These are phyloP conservation scores for Brassica incana DNA, from an alignment of 345 rosid species.

Conservation along the genomic window DNA sequence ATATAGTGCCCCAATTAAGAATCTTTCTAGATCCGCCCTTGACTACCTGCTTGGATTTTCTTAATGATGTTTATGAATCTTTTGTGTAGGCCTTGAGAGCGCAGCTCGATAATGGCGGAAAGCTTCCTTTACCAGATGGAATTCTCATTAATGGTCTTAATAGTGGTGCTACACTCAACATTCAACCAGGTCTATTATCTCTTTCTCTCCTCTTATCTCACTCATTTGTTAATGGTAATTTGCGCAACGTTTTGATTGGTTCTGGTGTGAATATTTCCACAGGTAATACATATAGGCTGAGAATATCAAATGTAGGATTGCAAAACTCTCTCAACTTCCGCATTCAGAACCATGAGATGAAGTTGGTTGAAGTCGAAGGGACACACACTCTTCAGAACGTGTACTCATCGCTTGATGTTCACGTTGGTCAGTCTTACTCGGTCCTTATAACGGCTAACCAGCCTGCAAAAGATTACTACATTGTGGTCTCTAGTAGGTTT, in stretches of 20 bases:
- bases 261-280: not conserved
- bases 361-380: conserved; percentile 85
- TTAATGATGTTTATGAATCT: not conserved
- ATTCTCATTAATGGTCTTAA: not conserved
- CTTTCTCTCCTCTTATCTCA: not conserved
- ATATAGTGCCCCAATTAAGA: no score
- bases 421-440: conserved; percentile 82
- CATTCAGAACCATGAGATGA: conserved; percentile 77
- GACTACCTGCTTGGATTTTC: not conserved
- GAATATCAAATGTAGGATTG: conserved; percentile 71
- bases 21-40: no score
- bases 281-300: conserved; percentile 7
- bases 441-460: conserved; percentile 83
- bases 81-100: conserved; percentile 1
- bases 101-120: not conserved
- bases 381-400: conserved; percentile 72
- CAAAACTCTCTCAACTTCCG: conserved; percentile 81
- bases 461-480: conserved; percentile 65
- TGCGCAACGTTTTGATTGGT: not conserved
- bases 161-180: not conserved
- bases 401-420: conserved; percentile 79
- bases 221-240: not conserved
- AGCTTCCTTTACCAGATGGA: conserved; percentile 3
- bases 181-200: not conserved
- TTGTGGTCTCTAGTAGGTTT: conserved; percentile 77